Conservation (phyloP, 73 alveolate genomes). For the Halteria grandinella region DNA sequence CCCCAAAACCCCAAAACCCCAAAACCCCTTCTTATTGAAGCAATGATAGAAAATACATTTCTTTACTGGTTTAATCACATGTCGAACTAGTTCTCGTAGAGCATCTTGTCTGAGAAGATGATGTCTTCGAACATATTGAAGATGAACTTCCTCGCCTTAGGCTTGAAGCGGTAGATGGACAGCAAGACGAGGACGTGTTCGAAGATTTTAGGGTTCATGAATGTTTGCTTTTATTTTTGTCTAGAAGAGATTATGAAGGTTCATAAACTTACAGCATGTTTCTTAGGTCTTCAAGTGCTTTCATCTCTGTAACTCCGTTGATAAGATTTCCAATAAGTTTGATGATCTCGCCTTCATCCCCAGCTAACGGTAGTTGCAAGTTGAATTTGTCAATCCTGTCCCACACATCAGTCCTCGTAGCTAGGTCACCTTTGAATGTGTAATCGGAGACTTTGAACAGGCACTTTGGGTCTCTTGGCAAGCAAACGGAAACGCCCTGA, state of each 20-base stretch:
- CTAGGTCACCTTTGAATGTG: constrained; percentile 41
- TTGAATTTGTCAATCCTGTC: not conserved
- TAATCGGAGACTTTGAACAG: constrained; percentile 18
- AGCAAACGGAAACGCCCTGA: constrained; percentile 47
- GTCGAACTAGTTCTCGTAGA: constrained; percentile 6
- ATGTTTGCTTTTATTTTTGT: constrained; percentile 29
- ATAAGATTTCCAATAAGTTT: constrained; percentile 41
- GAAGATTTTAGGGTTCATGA: constrained; percentile 38
- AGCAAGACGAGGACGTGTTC: constrained; percentile 38
- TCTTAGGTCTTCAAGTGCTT: constrained; percentile 41
- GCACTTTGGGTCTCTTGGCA: constrained; percentile 26
- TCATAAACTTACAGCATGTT: constrained; percentile 38
- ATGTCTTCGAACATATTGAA: constrained; percentile 56
- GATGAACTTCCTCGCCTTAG: constrained; percentile 60
- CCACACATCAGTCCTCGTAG: constrained; percentile 37
- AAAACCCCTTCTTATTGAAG: too few relatives aligned
- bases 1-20: too few relatives aligned
- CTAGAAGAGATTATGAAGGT: constrained; percentile 9
- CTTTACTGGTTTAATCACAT: too few relatives aligned
- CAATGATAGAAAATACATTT: too few relatives aligned
- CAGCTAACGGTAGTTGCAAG: constrained; percentile 2
- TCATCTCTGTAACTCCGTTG: constrained; percentile 52
- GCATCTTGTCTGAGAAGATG: constrained; percentile 26
- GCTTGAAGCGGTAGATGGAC: constrained; percentile 50
- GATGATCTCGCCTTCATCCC: constrained; percentile 41